Evolutionary conservation across 1,284 basidiomycete species (phyloP).

Genomic region (Anthracocystis setariae): DNA sequence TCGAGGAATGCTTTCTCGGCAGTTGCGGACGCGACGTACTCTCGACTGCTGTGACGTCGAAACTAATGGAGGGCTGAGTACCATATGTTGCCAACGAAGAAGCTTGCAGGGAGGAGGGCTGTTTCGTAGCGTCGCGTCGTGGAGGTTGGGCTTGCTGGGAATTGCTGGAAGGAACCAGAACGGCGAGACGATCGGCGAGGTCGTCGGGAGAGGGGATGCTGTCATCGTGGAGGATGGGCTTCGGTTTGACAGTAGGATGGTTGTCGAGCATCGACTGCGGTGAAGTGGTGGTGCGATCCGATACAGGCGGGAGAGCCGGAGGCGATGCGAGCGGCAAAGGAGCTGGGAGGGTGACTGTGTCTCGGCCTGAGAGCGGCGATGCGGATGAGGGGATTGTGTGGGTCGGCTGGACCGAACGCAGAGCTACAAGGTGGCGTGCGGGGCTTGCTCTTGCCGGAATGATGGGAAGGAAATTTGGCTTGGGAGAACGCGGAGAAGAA

Average conservation of each 20-base stretch:
- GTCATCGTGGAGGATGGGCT: not conserved
- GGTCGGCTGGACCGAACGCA: slow-evolving; percentile 26
- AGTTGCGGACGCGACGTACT: too few relatives aligned
- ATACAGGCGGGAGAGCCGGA: slow-evolving; percentile 1
- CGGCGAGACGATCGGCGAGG: not conserved
- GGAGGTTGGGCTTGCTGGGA: slow-evolving; percentile 9
- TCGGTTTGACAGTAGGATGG: slow-evolving; percentile 1
- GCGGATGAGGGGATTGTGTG: slow-evolving; percentile 25
- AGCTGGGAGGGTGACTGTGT: too few relatives aligned
- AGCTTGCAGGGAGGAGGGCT: not conserved
- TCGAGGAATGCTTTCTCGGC: too few relatives aligned
- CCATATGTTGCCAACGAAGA: too few relatives aligned
- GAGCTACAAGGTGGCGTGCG: slow-evolving; percentile 22
- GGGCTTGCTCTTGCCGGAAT: not conserved
- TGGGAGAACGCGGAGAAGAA: slow-evolving; percentile 5
- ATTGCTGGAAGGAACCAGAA: not conserved
- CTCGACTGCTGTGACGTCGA: too few relatives aligned
- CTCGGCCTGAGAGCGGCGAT: not conserved
- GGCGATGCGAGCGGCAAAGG: slow-evolving; percentile 14
- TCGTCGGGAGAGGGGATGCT: not conserved
- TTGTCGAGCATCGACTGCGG: slow-evolving; percentile 19
- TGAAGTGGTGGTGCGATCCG: slow-evolving; percentile 6
- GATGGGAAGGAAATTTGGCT: too few relatives aligned
- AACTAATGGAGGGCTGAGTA: too few relatives aligned
- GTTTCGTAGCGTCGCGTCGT: not conserved